phyloP scores from a whole-genome alignment of 352 stramenopile genomes.

The Globisporangium iwayamae region DNA sequence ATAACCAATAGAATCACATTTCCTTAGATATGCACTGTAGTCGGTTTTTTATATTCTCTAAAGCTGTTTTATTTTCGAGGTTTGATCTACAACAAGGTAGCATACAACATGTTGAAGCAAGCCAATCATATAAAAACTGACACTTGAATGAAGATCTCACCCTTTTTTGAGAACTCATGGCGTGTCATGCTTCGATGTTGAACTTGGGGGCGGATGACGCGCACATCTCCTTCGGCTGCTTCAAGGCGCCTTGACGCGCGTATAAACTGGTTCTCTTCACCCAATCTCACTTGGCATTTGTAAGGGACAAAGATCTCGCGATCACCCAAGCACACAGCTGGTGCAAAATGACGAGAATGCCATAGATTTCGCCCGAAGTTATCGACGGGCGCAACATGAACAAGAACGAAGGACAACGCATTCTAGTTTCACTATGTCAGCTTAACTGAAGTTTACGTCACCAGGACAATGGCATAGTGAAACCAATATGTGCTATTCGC shows the following conservation, averaged over 20 bases:
- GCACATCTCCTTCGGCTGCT: constrained; percentile 4
- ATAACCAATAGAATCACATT: too few relatives aligned
- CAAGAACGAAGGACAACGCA: too few relatives aligned
- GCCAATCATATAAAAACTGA: background rate
- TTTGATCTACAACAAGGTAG: background rate
- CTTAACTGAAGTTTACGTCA: too few relatives aligned
- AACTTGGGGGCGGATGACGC: constrained; percentile 10
- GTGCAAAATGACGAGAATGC: background rate
- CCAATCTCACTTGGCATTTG: background rate
- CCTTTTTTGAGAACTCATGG: constrained; percentile 7
- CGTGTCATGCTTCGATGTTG: constrained; percentile 13
- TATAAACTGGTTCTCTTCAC: constrained; percentile 3
- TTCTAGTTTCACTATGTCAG: too few relatives aligned
- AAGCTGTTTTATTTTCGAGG: background rate
- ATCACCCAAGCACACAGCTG: background rate
- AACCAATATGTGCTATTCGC: background rate
- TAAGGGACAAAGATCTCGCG: background rate
- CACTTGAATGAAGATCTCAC: background rate
- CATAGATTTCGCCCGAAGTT: too few relatives aligned
- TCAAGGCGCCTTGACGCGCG: background rate
- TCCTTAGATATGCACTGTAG: too few relatives aligned
- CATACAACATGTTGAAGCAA: background rate
- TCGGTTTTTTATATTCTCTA: too few relatives aligned
- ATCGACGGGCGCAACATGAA: background rate
- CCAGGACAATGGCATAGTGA: background rate